A percentile compares a stretch with the other conserved stretches of the same genome.
Conservation (phyloP, 495 filamentous ascomycete genomes). For the Penicillium goetzii region DNA sequence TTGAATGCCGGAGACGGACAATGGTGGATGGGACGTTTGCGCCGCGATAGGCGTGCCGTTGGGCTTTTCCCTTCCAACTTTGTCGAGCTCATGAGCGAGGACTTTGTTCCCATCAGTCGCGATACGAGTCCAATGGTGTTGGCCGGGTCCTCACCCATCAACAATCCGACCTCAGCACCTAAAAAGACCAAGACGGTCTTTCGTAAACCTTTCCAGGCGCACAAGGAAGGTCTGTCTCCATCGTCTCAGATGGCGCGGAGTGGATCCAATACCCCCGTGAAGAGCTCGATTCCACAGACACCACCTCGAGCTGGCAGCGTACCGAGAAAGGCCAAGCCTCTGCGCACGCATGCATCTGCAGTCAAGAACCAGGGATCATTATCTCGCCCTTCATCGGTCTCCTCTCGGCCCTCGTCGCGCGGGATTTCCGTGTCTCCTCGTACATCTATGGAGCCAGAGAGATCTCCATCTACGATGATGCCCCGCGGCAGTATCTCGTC, state of each 20-base stretch:
- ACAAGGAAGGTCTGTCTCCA: slow-evolving; percentile 54
- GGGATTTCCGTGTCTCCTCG: slow-evolving; percentile 36
- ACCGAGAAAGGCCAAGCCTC: slow-evolving; percentile 40
- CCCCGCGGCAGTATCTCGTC: slow-evolving; percentile 33
- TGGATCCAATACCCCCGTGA: slow-evolving; percentile 37
- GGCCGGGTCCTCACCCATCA: slow-evolving; percentile 43
- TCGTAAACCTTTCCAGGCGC: slow-evolving; percentile 58
- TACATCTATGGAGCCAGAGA: slow-evolving; percentile 31
- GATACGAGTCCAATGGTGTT: slow-evolving; percentile 70
- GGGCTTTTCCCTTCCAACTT: slow-evolving; percentile 97
- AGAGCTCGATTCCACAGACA: slow-evolving; percentile 51
- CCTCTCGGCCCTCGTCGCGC: slow-evolving; percentile 36
- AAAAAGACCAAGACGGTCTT: slow-evolving; percentile 56
- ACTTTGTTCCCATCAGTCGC: slow-evolving; percentile 78
- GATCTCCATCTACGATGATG: slow-evolving; percentile 39
- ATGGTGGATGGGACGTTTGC: slow-evolving; percentile 95
- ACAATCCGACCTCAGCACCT: slow-evolving; percentile 52
- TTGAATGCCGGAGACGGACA: slow-evolving; percentile 95
- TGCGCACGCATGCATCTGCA: slow-evolving; percentile 45
- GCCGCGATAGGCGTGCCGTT: slow-evolving; percentile 82
- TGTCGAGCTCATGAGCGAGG: slow-evolving; percentile 83
- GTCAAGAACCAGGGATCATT: slow-evolving; percentile 43
- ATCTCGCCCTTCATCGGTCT: slow-evolving; percentile 38
- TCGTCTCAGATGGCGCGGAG: slow-evolving; percentile 40
- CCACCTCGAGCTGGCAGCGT: slow-evolving; percentile 48